Percentiles rank a stretch among this genome's conserved stretches.
These are phyloP conservation scores for Cladorrhinum samala DNA, from an alignment of 495 filamentous ascomycete species.

Conservation along the genomic window DNA sequence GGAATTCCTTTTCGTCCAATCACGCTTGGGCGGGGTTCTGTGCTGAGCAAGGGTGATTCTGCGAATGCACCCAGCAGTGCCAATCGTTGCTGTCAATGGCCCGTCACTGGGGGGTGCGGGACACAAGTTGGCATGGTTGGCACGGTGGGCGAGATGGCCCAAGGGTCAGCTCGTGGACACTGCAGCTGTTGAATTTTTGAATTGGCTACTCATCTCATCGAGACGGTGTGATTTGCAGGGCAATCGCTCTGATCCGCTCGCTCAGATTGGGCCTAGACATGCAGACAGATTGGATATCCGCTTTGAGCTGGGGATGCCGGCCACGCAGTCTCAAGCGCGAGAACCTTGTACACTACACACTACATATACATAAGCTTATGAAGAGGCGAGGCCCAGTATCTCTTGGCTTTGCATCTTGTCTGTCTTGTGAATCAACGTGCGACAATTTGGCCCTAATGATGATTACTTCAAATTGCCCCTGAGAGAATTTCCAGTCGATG, in stretches of 20 bases:
- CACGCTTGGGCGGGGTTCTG: neutral
- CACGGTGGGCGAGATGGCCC: neutral
- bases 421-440: neutral
- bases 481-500: too few relatives aligned
- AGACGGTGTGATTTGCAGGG: neutral
- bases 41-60: neutral
- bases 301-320: neutral
- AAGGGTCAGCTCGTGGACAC: neutral
- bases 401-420: neutral
- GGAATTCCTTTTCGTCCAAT: slow-evolving; percentile 15
- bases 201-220: neutral
- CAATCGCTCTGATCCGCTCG: neutral
- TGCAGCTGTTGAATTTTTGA: neutral
- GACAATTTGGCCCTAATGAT: too few relatives aligned
- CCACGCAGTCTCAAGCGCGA: too few relatives aligned
- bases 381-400: neutral
- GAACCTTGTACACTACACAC: too few relatives aligned
- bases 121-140: too few relatives aligned
- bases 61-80: neutral
- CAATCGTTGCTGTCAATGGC: slow-evolving; percentile 7
- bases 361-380: too few relatives aligned
- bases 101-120: neutral
- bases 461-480: too few relatives aligned
- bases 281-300: neutral
- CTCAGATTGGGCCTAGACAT: neutral